phyloP scores from a whole-genome alignment of 768 basidiomycete genomes.

The Favolaschia claudopus region DNA sequence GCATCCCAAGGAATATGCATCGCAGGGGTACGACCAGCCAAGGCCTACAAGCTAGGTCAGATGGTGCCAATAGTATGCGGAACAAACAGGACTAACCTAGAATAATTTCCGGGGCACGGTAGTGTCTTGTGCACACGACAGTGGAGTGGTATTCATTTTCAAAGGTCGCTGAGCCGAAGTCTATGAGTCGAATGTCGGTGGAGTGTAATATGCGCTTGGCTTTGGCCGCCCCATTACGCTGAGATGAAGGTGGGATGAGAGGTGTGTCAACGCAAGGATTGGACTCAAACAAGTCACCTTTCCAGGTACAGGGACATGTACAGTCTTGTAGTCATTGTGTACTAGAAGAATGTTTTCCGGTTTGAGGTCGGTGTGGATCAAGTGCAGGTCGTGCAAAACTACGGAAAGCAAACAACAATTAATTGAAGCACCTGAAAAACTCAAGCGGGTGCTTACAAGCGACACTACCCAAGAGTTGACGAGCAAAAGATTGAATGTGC shows the following conservation, averaged over 20 bases:
- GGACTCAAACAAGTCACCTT: conserved; percentile 60
- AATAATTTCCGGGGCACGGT: conserved; percentile 98
- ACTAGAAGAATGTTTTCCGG: conserved; percentile 98
- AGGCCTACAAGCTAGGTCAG: conserved; percentile 63
- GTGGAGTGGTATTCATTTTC: conserved; percentile 98
- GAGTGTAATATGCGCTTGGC: conserved; percentile 81
- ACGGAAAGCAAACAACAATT: conserved; percentile 15
- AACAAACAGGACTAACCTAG: conserved; percentile 63
- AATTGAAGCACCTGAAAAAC: conserved; percentile 22
- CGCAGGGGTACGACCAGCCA: conserved; percentile 98
- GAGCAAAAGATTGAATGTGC: conserved; percentile 96
- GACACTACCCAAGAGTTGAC: conserved; percentile 90
- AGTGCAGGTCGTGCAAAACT: conserved; percentile 91
- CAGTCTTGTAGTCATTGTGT: conserved; percentile 75
- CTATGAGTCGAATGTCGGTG: conserved; percentile 94
- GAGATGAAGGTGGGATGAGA: conserved; percentile 22
- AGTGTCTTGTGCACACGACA: conserved; percentile 97
- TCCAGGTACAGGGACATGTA: conserved; percentile 65
- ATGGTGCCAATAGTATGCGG: conserved; percentile 1
- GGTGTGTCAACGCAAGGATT: conserved; percentile 2
- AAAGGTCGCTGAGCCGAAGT: conserved; percentile 98
- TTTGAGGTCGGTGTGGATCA: conserved; percentile 98
- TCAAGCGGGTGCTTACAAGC: conserved; percentile 71
- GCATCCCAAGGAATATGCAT: conserved; percentile 97
- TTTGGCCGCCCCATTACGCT: conserved; percentile 74